These are phyloP conservation scores for Nitzschia inconspicua DNA, from an alignment of 108 stramenopile genomes.

Conservation along the genomic window DNA sequence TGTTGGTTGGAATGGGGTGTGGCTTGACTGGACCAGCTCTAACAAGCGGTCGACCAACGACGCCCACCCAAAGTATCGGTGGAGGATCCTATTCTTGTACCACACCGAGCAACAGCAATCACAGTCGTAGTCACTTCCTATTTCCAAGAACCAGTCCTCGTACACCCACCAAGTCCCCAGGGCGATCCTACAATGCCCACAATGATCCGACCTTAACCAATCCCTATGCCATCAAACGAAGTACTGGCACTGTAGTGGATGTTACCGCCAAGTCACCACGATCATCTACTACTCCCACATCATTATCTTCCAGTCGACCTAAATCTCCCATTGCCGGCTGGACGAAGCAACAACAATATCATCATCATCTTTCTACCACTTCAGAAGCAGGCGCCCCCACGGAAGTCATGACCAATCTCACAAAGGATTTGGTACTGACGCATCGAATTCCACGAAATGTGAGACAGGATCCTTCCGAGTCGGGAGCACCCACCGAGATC, in stretches of 20 bases:
- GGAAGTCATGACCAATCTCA: slow-evolving; percentile 4
- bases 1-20: too few relatives aligned
- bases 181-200: neutral
- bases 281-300: neutral
- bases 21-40: too few relatives aligned
- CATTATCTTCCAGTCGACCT: neutral
- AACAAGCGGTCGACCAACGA: too few relatives aligned
- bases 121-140: neutral
- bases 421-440: neutral
- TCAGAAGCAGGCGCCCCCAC: neutral
- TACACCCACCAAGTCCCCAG: neutral
- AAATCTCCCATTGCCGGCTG: neutral
- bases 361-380: neutral
- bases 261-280: too few relatives aligned
- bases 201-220: too few relatives aligned
- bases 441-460: neutral
- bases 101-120: neutral
- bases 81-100: slow-evolving; percentile 1
- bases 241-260: too few relatives aligned
- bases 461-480: slow-evolving; percentile 11
- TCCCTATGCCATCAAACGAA: too few relatives aligned
- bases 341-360: neutral
- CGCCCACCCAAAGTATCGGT: too few relatives aligned
- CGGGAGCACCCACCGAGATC: slow-evolving; percentile 35
- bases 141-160: slow-evolving; percentile 4